Base-by-base conservation (phyloP, 2,329 filamentous ascomycete species). In the Fusarium longipes region DNA sequence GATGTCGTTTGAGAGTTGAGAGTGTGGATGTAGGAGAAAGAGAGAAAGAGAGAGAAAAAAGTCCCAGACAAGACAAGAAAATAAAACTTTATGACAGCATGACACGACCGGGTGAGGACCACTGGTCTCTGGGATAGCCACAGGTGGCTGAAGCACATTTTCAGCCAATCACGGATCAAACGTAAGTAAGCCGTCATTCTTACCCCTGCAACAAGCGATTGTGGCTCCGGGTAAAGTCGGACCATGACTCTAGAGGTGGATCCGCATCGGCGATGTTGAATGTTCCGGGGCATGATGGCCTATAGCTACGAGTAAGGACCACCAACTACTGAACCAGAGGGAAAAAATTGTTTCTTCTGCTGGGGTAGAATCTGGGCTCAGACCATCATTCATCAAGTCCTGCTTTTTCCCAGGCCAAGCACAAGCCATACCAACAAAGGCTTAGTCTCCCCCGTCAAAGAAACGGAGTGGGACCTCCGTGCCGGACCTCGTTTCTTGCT, bases 21-120 rank as follows among this genome's bases (percentile, higher is more conserved):
- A 62, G 47, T 64, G 67, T 57, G 61, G 53, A 70, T 60, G 67
- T 61, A 65, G 57, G 57, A 66, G 62, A 20, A 58, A 52, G 65
- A 40, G 59, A 67, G 72, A 58, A 55, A 60, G 67, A 64, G 44
- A 63, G 61, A 72, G 61, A 63, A 63, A 63, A 67, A 68, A 63
- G 53, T 51, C 29, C 65, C 63, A 71, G 68, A 57, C 65, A 71
- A 71, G 68, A 60, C 65, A 72, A 72, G 70, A 60, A 56, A 68
- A 68, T 59, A 78, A 78, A 77, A 73, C 70, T 77, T 79, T 76
- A 80, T 79, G 78, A 81, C 79, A 78, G 75, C 77, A 80, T 79
- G 77, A 74, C 72, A 72, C 58, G 63, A 60, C 57, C 61, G 65
- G 43, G 9, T 35, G 38, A 35, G 56, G 42, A 63, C 55, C 62